These are phyloP conservation scores for Suillus spraguei DNA, from an alignment of 768 basidiomycete genomes.

Conservation along the genomic window DNA sequence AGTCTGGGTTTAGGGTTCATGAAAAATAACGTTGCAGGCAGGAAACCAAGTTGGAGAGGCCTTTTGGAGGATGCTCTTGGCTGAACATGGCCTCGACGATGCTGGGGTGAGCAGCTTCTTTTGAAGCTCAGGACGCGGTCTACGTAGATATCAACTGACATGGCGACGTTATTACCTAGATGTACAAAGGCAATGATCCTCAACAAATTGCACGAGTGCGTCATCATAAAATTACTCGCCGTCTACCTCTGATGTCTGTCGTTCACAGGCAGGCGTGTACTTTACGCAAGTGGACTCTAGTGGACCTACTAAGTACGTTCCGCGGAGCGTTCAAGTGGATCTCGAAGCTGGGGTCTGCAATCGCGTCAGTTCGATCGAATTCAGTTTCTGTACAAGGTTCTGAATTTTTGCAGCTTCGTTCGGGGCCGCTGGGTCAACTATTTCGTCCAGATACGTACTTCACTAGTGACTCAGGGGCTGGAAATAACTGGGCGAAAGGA, in stretches of 20 bases:
- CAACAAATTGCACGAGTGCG: constrained; percentile 74
- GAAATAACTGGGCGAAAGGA: constrained; percentile 97
- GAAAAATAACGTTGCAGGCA: constrained; percentile 43
- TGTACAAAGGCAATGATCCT: constrained; percentile 73
- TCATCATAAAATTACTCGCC: constrained; percentile 13
- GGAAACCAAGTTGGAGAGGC: constrained; percentile 81
- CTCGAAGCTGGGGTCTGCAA: constrained; percentile 88
- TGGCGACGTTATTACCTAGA: constrained; percentile 36
- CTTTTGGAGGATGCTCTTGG: constrained; percentile 89
- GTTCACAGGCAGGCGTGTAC: constrained; percentile 71
- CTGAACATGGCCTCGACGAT: constrained; percentile 81
- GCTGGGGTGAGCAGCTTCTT: constrained; percentile 53
- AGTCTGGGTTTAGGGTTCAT: not conserved
- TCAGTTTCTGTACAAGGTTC: constrained; percentile 5
- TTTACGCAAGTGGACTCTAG: constrained; percentile 69
- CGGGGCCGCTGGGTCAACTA: constrained; percentile 69
- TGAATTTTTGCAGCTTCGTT: constrained; percentile 52
- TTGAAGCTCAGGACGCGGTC: constrained; percentile 9
- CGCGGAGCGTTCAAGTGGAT: constrained; percentile 89
- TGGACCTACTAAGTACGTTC: constrained; percentile 74
- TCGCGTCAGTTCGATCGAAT: constrained; percentile 47
- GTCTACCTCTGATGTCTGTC: constrained; percentile 2
- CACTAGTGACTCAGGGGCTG: constrained; percentile 63
- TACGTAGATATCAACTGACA: constrained; percentile 19
- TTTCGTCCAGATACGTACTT: constrained; percentile 91